These are phyloP conservation scores for Termitomyces sp. DNA, from an alignment of 1,284 basidiomycete species.

Conservation along the genomic window DNA sequence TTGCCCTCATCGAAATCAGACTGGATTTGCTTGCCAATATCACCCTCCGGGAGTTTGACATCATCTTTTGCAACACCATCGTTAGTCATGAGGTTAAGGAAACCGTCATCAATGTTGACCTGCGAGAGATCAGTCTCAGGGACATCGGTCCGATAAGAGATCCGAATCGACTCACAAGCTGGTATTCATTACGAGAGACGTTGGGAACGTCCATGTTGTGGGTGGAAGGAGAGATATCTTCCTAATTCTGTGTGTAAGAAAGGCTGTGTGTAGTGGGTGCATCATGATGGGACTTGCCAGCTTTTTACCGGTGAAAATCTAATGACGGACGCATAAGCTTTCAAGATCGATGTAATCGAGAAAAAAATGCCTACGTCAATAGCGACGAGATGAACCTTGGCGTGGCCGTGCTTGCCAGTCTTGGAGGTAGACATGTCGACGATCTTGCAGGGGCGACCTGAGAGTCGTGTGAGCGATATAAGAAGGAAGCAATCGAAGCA, in stretches of 20 bases:
- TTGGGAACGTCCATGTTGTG: constrained; percentile 99
- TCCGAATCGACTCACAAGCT: constrained; percentile 59
- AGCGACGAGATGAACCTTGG: constrained; percentile 97
- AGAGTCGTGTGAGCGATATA: constrained; percentile 8
- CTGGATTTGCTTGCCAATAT: constrained; percentile 76
- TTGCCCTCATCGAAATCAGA: constrained; percentile 81
- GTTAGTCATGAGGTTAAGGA: constrained; percentile 89
- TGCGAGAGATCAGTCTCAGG: constrained; percentile 24
- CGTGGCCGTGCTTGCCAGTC: constrained; percentile 99
- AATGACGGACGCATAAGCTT: not conserved
- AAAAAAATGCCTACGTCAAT: constrained; percentile 72
- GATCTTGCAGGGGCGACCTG: constrained; percentile 97
- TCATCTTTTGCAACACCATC: constrained; percentile 93
- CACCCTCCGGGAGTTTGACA: constrained; percentile 88
- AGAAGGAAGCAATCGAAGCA: not conserved
- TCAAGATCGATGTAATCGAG: constrained; percentile 7
- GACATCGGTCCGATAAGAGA: constrained; percentile 9
- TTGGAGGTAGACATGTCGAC: constrained; percentile 99
- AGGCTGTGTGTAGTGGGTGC: not conserved
- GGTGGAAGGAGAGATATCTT: constrained; percentile 98
- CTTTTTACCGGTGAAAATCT: constrained; percentile 98
- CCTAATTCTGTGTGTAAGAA: constrained; percentile 41
- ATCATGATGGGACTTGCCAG: constrained; percentile 40
- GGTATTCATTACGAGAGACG: constrained; percentile 88
- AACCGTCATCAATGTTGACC: constrained; percentile 86